phyloP scores from a whole-genome alignment of 257 asterid genomes.

The Salvia rosmarinus region DNA sequence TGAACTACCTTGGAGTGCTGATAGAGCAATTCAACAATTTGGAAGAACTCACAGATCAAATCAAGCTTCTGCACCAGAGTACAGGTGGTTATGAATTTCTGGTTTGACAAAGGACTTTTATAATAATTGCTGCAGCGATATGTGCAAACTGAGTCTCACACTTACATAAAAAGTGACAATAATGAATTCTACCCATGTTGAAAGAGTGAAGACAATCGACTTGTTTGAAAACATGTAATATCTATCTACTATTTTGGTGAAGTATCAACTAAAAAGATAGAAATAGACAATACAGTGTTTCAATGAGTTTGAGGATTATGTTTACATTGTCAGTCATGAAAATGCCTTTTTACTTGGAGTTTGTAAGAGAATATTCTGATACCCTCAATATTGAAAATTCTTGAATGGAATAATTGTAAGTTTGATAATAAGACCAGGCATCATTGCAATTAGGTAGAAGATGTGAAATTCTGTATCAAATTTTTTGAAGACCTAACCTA shows the following conservation, averaged over 20 bases:
- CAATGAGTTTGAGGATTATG: constrained; percentile 16
- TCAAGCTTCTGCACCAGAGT: constrained; percentile 98
- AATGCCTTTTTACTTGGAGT: background rate
- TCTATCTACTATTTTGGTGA: too few species aligned
- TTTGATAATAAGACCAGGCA: background rate
- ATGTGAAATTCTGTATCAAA: constrained; percentile 3
- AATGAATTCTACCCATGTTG: too few species aligned
- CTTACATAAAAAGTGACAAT: background rate
- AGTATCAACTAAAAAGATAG: background rate
- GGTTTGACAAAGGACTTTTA: constrained; percentile 4
- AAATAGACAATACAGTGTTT: background rate
- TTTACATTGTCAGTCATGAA: constrained; percentile 15
- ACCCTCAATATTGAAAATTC: constrained; percentile 2
- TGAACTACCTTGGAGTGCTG: constrained; percentile 99
- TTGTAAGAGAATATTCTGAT: background rate
- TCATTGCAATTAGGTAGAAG: background rate
- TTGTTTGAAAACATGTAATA: too few species aligned
- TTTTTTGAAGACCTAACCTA: background rate
- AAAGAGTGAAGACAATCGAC: too few species aligned
- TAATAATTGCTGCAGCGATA: constrained; percentile 12
- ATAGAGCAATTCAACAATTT: constrained; percentile 97
- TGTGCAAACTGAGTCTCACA: constrained; percentile 1
- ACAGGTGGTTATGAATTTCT: constrained; percentile 59
- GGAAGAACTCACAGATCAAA: constrained; percentile 99
- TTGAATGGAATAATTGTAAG: constrained; percentile 4